Evolutionary conservation across 306 rosid species (phyloP).

Genomic region (Casuarina cunninghamiana): DNA sequence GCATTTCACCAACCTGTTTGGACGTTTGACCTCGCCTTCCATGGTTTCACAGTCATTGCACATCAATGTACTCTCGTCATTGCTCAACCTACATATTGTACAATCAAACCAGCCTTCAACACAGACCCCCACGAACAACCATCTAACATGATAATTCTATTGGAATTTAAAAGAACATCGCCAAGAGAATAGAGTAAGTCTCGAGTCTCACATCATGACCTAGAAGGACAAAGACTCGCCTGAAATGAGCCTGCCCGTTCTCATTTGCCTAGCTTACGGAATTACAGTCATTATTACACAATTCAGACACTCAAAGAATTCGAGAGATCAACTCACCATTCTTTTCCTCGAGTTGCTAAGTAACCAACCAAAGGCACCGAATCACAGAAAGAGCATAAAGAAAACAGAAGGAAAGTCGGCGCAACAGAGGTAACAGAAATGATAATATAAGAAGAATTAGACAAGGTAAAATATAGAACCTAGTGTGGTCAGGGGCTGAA

Average conservation of each 20-base stretch:
- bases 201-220: background rate
- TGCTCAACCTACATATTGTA: constrained; percentile 39
- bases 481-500: constrained; percentile 44
- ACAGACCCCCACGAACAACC: background rate
- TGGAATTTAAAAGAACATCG: background rate
- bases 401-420: background rate
- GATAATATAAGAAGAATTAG: background rate
- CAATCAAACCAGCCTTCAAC: background rate
- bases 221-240: background rate
- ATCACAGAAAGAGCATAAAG: background rate
- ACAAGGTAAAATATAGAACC: constrained; percentile 26
- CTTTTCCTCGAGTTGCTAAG: background rate
- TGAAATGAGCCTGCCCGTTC: background rate
- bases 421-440: background rate
- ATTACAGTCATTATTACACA: background rate
- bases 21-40: constrained; percentile 68
- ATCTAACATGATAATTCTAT: background rate
- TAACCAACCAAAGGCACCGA: background rate
- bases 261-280: background rate
- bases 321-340: background rate
- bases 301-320: background rate
- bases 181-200: background rate
- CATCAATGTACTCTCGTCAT: constrained; percentile 48
- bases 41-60: constrained; percentile 52
- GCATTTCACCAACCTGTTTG: constrained; percentile 60